Conservation (phyloP, 2,329 filamentous ascomycete genomes). For the Diaporthe citrichinensis region DNA sequence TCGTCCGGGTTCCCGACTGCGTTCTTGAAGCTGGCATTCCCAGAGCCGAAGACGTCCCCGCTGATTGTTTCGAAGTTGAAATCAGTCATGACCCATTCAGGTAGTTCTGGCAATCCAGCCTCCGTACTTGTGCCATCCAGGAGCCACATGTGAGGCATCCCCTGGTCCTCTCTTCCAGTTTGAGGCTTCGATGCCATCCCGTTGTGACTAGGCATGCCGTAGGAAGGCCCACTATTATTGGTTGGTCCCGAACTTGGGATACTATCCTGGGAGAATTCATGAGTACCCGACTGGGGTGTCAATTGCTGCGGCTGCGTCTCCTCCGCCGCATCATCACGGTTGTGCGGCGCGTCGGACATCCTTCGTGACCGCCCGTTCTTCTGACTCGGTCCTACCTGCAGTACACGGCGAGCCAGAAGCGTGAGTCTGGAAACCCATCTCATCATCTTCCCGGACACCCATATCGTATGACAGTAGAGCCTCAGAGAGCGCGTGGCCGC, state of each 20-base stretch:
- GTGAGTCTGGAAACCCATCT: conserved; percentile 36
- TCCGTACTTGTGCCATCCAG: neutral
- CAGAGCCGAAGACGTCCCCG: neutral
- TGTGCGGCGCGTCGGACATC: conserved; percentile 7
- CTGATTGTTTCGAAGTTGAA: conserved; percentile 38
- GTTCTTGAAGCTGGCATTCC: neutral
- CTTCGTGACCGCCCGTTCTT: neutral
- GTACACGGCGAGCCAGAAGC: conserved; percentile 7
- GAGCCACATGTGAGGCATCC: neutral
- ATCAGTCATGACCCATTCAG: conserved; percentile 38
- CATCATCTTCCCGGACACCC: conserved; percentile 40
- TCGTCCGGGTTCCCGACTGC: neutral
- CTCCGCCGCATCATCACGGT: neutral
- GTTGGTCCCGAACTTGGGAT: too few species aligned
- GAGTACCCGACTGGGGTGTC: neutral
- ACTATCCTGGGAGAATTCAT: neutral
- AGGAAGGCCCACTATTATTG: neutral
- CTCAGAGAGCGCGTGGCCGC: conserved; percentile 33
- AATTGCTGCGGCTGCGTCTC: neutral
- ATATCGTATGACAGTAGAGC: conserved; percentile 38
- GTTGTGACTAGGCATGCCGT: neutral
- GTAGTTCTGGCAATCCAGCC: neutral
- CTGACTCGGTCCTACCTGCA: conserved; percentile 2
- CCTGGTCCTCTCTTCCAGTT: neutral
- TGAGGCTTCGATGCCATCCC: neutral